Conservation (phyloP, 306 rosid genomes). For the Fagus sylvatica region DNA sequence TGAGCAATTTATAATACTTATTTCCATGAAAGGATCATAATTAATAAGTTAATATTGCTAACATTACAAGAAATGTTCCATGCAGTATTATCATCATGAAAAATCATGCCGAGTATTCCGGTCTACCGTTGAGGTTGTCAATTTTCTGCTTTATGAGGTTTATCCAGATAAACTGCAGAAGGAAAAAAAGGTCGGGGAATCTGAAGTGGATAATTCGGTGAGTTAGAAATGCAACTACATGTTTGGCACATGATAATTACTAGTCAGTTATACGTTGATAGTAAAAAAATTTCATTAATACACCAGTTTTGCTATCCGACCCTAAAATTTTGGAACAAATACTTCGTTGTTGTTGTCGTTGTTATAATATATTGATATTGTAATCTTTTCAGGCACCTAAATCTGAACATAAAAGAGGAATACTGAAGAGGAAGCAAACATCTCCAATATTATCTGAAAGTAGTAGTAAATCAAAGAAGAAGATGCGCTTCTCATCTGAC, state of each 20-base stretch:
- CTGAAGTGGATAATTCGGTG: background rate
- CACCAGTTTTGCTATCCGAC: no score
- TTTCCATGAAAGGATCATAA: background rate
- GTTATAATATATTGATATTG: background rate
- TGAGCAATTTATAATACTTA: background rate
- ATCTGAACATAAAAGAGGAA: background rate
- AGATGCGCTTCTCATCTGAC: background rate
- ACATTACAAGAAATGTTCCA: background rate
- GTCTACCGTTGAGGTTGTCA: slow-evolving; percentile 12
- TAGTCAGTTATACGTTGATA: background rate
- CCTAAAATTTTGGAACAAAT: no score
- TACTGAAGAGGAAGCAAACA: background rate
- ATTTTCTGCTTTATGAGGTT: slow-evolving; percentile 24
- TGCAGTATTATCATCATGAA: slow-evolving; percentile 15
- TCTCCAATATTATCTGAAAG: background rate
- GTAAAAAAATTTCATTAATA: background rate
- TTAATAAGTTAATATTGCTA: background rate
- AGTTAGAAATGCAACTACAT: background rate
- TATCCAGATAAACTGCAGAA: background rate
- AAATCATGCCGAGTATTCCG: background rate
- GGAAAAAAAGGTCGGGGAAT: background rate
- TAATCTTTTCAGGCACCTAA: background rate
- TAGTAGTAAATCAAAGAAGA: background rate
- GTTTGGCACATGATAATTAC: no score
- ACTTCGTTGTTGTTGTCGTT: no score